A percentile compares a stretch with the other conserved stretches of the same genome.
Conservation (phyloP, 2,329 filamentous ascomycete genomes). For the Exophiala calicioides region DNA sequence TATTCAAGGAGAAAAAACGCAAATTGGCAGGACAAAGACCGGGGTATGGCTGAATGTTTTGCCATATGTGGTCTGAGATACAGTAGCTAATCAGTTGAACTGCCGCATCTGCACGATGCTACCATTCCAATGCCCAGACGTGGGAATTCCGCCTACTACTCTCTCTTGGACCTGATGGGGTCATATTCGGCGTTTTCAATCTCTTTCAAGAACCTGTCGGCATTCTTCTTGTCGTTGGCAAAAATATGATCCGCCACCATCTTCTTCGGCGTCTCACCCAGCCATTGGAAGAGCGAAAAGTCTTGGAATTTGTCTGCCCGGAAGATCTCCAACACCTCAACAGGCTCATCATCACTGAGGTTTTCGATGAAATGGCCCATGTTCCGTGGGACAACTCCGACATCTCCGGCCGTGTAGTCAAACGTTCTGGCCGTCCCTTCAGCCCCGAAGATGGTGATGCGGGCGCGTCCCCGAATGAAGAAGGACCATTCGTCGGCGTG, state of each 20-base stretch:
- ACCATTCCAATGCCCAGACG: too few relatives aligned
- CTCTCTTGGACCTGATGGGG: conserved; percentile 15
- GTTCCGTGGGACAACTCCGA: conserved; percentile 73
- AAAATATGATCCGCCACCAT: conserved; percentile 69
- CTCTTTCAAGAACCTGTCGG: conserved; percentile 62
- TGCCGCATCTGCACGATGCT: too few relatives aligned
- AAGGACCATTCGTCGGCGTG: conserved; percentile 80
- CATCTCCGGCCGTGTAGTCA: conserved; percentile 72
- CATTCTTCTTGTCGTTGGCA: conserved; percentile 60
- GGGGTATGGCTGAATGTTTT: too few relatives aligned
- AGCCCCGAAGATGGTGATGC: conserved; percentile 73
- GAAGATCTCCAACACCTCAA: conserved; percentile 77
- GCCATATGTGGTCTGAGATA: too few relatives aligned
- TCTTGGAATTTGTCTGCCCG: conserved; percentile 70
- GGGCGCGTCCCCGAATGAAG: conserved; percentile 70
- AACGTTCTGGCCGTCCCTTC: conserved; percentile 71
- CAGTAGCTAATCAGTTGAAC: too few relatives aligned
- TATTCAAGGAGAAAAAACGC: too few relatives aligned
- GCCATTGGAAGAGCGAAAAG: conserved; percentile 73
- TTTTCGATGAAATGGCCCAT: conserved; percentile 85
- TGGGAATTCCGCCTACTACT: too few relatives aligned
- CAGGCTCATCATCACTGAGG: conserved; percentile 68
- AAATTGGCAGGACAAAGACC: too few relatives aligned
- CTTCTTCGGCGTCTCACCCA: conserved; percentile 69
- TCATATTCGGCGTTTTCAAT: conserved; percentile 61